Percentiles rank a stretch among this genome's conserved stretches.
Evolutionary conservation across 768 basidiomycete genomes (phyloP).

Genomic region (Exsudoporus frostii): DNA sequence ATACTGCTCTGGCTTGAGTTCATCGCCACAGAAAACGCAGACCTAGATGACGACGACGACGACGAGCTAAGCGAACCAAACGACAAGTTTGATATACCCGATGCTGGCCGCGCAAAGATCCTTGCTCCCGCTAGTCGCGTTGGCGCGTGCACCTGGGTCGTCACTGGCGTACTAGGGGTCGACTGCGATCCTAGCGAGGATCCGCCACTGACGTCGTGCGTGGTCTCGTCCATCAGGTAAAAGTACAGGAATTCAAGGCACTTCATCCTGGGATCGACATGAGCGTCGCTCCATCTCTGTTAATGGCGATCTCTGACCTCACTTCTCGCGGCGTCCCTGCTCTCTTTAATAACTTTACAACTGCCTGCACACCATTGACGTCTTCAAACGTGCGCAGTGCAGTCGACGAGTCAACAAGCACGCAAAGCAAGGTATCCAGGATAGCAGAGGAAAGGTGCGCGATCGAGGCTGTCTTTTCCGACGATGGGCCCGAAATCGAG

Average conservation of each 20-base stretch:
- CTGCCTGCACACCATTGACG: slow-evolving; percentile 68
- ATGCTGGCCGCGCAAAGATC: slow-evolving; percentile 24
- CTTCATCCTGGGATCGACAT: slow-evolving; percentile 68
- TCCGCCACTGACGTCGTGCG: slow-evolving; percentile 11
- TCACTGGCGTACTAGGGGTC: slow-evolving; percentile 31
- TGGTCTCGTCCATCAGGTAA: slow-evolving; percentile 83
- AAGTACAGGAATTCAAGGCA: slow-evolving; percentile 95
- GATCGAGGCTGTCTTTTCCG: slow-evolving; percentile 19
- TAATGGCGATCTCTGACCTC: slow-evolving; percentile 67
- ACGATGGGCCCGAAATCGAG: slow-evolving; percentile 8
- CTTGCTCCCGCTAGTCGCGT: slow-evolving; percentile 17
- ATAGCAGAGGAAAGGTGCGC: slow-evolving; percentile 65
- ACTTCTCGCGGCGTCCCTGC: slow-evolving; percentile 85
- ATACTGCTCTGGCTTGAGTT: slow-evolving; percentile 29
- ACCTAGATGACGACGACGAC: slow-evolving; percentile 31
- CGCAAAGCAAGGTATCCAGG: slow-evolving; percentile 81
- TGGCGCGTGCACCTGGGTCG: slow-evolving; percentile 24
- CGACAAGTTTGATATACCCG: slow-evolving; percentile 15
- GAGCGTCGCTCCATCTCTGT: background rate
- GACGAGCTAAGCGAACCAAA: slow-evolving; percentile 26
- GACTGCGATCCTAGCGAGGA: slow-evolving; percentile 26
- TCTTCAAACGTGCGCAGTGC: slow-evolving; percentile 80
- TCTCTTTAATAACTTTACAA: slow-evolving; percentile 87
- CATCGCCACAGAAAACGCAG: slow-evolving; percentile 40
- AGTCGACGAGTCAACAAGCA: slow-evolving; percentile 80